Evolutionary conservation across 225 moss, liverwort and hornwort genomes (phyloP), one percentile per base, ranked within the genome.

Genomic region (Climacium dendroides): DNA sequence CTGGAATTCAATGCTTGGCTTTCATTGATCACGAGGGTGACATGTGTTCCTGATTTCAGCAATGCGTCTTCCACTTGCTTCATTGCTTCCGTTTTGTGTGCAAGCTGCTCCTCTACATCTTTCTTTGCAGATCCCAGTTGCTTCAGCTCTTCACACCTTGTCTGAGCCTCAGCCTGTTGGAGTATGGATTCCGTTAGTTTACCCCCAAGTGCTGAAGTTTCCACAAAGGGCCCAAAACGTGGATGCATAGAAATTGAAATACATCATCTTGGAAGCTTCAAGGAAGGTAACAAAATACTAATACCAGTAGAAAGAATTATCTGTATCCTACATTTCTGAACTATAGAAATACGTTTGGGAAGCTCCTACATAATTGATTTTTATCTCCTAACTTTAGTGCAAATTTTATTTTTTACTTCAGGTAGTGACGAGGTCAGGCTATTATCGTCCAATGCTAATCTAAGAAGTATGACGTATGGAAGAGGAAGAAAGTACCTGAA

Each of bases 161-260:
- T 61, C 61, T 83, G 87, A 69, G 88, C 75, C 74, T 89, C 91
- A n/a, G 83, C 88, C 91, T 91, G 89, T 73, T 76, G 26, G 80
- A 61, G 52, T 39, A 52, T 43, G 47, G 17, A 30, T 73, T 74
- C 28, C 28, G 45, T 86, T 30, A 76, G 54, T 53, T 43, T 20
- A 20, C 9, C 11, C 39, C 10, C 17, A 55, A 25, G 55, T 26
- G 55, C 17, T 78, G 57, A 78, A 77, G 55, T 55, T 25, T 55
- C 37, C 78, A 29, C 15, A 28, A 74, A 77, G 6, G 4, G 26
- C 25, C 53, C 54, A 10, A 60, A 30, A 62, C 20, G 25, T 12
- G n/a, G 17, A 50, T 11, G n/a, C 65, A 13, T 47, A 12, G 37
- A 48, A 37, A 66, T n/a, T 19, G 53, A 67, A 82, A 37, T 19